Evolutionary conservation across 192 early-diverging fungal genomes (phyloP), one percentile per base, ranked within the genome.

Genomic region (Podila epigama): DNA sequence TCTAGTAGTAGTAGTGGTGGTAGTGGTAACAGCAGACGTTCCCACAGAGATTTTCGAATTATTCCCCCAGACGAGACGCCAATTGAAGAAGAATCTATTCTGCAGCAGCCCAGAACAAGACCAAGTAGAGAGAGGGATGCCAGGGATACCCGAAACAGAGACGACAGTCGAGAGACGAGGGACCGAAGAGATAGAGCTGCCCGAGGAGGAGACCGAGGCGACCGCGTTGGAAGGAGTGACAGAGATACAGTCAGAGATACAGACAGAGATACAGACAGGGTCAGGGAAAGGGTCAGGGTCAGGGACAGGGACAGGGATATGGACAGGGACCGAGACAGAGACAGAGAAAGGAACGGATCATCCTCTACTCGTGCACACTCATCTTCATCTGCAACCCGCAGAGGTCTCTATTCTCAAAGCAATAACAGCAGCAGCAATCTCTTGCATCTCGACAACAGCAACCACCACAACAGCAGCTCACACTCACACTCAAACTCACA

Each of bases 71-170:
- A 54, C 29, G 44, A 48, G 44, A 48, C 25, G 44, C n/a, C 44
- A 22, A 18, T 22, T 22, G 25, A 22, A 18, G 44, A 48, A 5
- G 44, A 48, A 48, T 48, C 44, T 15, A 22, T 48, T 48, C n/a
- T 48, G 7, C 44, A n/a, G 15, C 28, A 60, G 41, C 51, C 53
- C 18, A 75, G 58, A 16, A 51, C 60, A 15, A 44, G 58, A 13
- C 58, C 35, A 10, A 50, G 13, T 20, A 48, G 44, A 48, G 44
- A 48, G n/a, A 48, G 8, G 44, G 44, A 48, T 48, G 5, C 44
- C 5, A 48, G 44, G 8, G 44, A 48, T 0, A 48, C 44, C n/a
- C 25, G n/a, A 18, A 48, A 22, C 44, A 48, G 44, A 48, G 44
- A 48, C 1, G 44, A 22, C 44, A 48, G 44, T n/a, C n/a, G n/a